phyloP scores from a whole-genome alignment of 345 rosid species.

The Durio zibethinus region DNA sequence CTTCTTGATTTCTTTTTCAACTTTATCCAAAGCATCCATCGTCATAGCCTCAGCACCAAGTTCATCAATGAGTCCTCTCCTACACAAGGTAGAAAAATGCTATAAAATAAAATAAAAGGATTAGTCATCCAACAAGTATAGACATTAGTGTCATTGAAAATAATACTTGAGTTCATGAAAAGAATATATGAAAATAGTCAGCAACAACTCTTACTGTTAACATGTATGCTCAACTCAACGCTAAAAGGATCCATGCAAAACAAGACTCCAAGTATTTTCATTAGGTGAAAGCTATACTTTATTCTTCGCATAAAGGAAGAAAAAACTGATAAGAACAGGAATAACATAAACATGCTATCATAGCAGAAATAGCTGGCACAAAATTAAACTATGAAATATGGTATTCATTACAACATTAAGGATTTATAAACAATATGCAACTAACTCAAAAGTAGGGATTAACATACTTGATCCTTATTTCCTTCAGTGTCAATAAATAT shows the following conservation, averaged over 20 bases:
- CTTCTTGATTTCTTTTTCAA: constrained; percentile 84
- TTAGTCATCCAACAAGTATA: not conserved
- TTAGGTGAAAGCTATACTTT: not conserved
- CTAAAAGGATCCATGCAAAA: not conserved
- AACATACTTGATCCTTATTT: constrained; percentile 63
- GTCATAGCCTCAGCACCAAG: constrained; percentile 92
- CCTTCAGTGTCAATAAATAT: constrained; percentile 71
- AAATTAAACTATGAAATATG: not conserved
- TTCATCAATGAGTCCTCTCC: constrained; percentile 83
- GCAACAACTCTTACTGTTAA: not conserved
- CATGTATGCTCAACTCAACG: not conserved
- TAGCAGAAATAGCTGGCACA: not conserved
- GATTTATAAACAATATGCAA: not conserved
- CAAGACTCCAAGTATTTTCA: not conserved
- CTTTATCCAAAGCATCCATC: constrained; percentile 92
- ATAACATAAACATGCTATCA: not conserved
- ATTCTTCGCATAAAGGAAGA: not conserved
- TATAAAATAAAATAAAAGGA: no score
- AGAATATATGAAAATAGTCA: not conserved
- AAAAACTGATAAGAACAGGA: not conserved
- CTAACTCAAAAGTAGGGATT: not conserved
- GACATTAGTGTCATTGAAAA: not conserved
- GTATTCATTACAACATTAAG: not conserved
- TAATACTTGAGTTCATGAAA: not conserved
- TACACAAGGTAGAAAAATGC: constrained; percentile 29